Conservation (phyloP, 2,329 filamentous ascomycete genomes). For the Colletotrichum tanaceti region DNA sequence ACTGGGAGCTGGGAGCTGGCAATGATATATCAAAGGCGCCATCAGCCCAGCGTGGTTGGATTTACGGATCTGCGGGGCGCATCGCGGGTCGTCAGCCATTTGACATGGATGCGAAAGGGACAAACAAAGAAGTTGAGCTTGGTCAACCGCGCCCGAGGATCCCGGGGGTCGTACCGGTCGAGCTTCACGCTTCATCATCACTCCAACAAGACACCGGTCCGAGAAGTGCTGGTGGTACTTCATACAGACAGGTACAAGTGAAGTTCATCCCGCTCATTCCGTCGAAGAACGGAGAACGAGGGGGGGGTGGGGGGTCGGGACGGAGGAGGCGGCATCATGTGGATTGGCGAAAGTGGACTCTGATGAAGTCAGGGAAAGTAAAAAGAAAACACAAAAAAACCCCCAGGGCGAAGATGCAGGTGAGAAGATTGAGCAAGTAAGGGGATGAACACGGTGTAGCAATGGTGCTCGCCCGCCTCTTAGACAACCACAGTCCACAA, state of each 20-base stretch:
- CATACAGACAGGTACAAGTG: neutral
- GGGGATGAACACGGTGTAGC: slow-evolving; percentile 15
- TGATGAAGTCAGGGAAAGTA: slow-evolving; percentile 18
- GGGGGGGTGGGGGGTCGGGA: neutral
- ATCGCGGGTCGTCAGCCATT: slow-evolving; percentile 11
- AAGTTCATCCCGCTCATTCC: slow-evolving; percentile 20
- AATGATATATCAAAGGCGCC: neutral
- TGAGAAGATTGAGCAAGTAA: neutral
- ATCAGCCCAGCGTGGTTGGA: neutral
- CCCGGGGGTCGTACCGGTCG: slow-evolving; percentile 13
- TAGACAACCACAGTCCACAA: slow-evolving; percentile 10
- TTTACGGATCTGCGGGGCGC: slow-evolving; percentile 27
- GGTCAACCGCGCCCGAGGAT: slow-evolving; percentile 16
- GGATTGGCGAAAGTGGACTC: slow-evolving; percentile 23
- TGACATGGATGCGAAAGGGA: slow-evolving; percentile 12
- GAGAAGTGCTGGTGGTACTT: too few species aligned
- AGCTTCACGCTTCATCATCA: neutral
- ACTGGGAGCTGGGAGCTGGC: neutral
- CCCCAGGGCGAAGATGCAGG: neutral
- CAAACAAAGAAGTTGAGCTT: slow-evolving; percentile 19
- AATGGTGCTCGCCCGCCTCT: slow-evolving; percentile 6
- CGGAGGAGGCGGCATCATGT: slow-evolving; percentile 20
- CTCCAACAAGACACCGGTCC: too few species aligned
- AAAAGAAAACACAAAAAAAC: too few species aligned
- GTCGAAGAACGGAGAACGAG: slow-evolving; percentile 1